A percentile compares a stretch with the other conserved stretches of the same genome.
These are phyloP conservation scores for Kalaharituber pfeilii DNA, from an alignment of 2,329 filamentous ascomycete species.

Conservation along the genomic window DNA sequence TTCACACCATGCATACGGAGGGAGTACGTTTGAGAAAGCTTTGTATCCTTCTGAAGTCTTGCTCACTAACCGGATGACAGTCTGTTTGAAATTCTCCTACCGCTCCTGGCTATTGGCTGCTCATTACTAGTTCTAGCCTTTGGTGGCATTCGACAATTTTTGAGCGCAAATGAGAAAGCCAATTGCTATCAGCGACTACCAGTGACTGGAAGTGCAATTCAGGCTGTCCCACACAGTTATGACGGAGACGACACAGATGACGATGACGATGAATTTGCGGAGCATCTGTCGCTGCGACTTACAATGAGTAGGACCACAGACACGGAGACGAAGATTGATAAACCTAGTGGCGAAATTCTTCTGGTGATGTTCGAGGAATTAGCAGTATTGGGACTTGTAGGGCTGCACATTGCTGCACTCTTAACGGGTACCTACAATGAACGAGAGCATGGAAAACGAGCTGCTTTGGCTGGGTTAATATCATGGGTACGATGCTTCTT, in stretches of 20 bases:
- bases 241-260: slow-evolving; percentile 36
- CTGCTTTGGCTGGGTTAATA: slow-evolving; percentile 48
- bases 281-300: slow-evolving; percentile 38
- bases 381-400: slow-evolving; percentile 54
- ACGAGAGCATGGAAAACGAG: slow-evolving; percentile 34
- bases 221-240: slow-evolving; percentile 19
- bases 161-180: not conserved
- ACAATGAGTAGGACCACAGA: slow-evolving; percentile 34
- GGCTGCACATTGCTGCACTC: slow-evolving; percentile 48
- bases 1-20: slow-evolving; percentile 44
- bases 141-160: not conserved
- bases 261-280: slow-evolving; percentile 37
- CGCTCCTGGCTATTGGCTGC: slow-evolving; percentile 49
- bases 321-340: slow-evolving; percentile 51
- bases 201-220: slow-evolving; percentile 4
- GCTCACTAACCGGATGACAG: slow-evolving; percentile 34
- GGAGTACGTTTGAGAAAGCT: slow-evolving; percentile 28
- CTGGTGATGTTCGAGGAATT: slow-evolving; percentile 58
- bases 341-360: slow-evolving; percentile 53
- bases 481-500: slow-evolving; percentile 40
- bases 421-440: slow-evolving; percentile 38
- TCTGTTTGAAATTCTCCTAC: slow-evolving; percentile 65
- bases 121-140: slow-evolving; percentile 36
- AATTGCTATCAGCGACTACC: slow-evolving; percentile 4
- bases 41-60: not conserved